These are phyloP conservation scores for Friedmanniomyces endolithicus DNA, from an alignment of 495 filamentous ascomycete species.

Conservation along the genomic window DNA sequence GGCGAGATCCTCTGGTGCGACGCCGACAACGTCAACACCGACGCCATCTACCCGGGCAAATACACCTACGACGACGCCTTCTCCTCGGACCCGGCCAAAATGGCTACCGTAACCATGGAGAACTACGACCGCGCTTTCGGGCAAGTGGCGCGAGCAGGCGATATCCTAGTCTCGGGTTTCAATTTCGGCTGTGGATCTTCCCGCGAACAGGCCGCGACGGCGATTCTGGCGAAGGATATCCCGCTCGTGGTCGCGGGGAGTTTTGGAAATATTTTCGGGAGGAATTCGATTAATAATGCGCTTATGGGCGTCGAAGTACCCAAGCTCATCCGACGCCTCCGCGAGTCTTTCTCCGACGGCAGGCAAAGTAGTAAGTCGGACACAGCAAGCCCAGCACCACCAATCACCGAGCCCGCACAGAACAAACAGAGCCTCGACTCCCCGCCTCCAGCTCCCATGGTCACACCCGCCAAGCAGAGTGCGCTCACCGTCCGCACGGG, in stretches of 20 bases:
- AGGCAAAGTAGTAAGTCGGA: background rate
- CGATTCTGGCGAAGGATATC: slow-evolving; percentile 75
- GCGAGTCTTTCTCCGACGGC: slow-evolving; percentile 43
- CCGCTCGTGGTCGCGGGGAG: slow-evolving; percentile 72
- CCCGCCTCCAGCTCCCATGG: slow-evolving; percentile 30
- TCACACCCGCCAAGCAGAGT: slow-evolving; percentile 24
- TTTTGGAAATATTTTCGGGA: slow-evolving; percentile 78
- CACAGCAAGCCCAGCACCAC: slow-evolving; percentile 1
- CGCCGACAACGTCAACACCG: slow-evolving; percentile 63
- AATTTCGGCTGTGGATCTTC: slow-evolving; percentile 83
- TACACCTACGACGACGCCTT: slow-evolving; percentile 86
- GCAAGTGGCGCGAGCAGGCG: slow-evolving; percentile 45
- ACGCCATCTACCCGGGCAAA: slow-evolving; percentile 80
- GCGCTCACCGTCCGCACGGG: slow-evolving; percentile 72
- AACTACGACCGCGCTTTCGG: slow-evolving; percentile 76
- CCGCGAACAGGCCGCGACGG: slow-evolving; percentile 80
- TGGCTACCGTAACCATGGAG: slow-evolving; percentile 82
- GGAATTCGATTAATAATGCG: slow-evolving; percentile 90
- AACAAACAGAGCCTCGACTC: slow-evolving; percentile 38
- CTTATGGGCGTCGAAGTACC: slow-evolving; percentile 77
- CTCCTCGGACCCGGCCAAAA: slow-evolving; percentile 44
- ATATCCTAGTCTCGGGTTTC: slow-evolving; percentile 76
- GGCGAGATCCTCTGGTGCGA: slow-evolving; percentile 64
- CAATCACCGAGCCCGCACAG: slow-evolving; percentile 21
- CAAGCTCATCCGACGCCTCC: slow-evolving; percentile 52